A percentile compares a stretch with the other conserved stretches of the same genome.
Evolutionary conservation across 2,329 filamentous ascomycete species (phyloP).

Genomic region (Aspergillus flavus): DNA sequence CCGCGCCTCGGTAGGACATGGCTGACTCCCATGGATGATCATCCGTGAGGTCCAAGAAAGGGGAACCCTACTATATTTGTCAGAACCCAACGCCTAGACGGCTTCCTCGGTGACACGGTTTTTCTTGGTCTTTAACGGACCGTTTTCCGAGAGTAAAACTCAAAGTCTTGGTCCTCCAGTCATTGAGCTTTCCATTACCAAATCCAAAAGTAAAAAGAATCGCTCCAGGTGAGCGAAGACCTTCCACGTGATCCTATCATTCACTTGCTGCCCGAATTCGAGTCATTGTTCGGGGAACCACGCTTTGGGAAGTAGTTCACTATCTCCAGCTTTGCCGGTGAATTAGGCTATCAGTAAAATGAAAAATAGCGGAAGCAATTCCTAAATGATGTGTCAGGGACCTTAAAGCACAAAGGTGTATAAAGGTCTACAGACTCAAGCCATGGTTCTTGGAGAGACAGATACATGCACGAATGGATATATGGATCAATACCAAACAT

Average conservation of each 20-base stretch:
- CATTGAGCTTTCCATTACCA: background rate
- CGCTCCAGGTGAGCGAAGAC: background rate
- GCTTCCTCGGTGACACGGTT: background rate
- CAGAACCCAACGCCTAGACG: background rate
- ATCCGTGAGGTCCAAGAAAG: constrained; percentile 1
- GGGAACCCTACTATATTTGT: background rate
- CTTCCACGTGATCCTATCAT: background rate
- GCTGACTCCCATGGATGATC: constrained; percentile 1
- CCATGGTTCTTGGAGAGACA: background rate
- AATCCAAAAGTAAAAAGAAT: background rate
- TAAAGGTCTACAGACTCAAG: background rate
- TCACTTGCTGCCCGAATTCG: background rate
- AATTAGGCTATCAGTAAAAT: background rate
- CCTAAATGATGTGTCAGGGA: background rate
- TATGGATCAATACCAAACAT: background rate
- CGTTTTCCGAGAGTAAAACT: background rate
- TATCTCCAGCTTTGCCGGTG: background rate
- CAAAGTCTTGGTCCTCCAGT: background rate
- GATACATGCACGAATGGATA: background rate
- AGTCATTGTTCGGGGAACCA: background rate
- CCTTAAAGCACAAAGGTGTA: background rate
- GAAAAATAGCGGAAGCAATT: background rate
- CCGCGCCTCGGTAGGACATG: constrained; percentile 1
- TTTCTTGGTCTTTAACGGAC: background rate
- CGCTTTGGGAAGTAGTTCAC: background rate